Conservation (phyloP, 2,329 filamentous ascomycete genomes). For the Didymosphaeria variabile region DNA sequence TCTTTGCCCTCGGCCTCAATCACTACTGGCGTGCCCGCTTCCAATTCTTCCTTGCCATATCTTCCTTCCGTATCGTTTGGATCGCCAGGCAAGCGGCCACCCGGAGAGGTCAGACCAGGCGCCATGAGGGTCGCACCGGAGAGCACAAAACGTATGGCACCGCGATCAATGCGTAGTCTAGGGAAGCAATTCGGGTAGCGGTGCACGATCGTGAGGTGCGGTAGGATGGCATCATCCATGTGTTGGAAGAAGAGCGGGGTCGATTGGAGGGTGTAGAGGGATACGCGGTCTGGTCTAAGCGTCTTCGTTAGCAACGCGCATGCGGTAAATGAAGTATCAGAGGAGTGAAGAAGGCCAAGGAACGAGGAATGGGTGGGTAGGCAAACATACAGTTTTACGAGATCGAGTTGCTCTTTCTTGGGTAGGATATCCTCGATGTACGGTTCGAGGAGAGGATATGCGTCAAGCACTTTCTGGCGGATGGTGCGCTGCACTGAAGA, state of each 20-base stretch:
- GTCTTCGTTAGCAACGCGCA: slow-evolving; percentile 17
- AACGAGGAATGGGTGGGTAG: background rate
- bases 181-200: slow-evolving; percentile 86
- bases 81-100: slow-evolving; percentile 77
- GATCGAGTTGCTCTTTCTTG: slow-evolving; percentile 90
- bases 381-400: slow-evolving; percentile 77
- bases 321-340: background rate
- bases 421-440: slow-evolving; percentile 94
- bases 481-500: slow-evolving; percentile 91
- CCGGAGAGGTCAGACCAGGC: slow-evolving; percentile 84
- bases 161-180: slow-evolving; percentile 88
- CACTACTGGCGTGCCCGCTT: slow-evolving; percentile 84
- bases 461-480: slow-evolving; percentile 80
- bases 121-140: slow-evolving; percentile 96
- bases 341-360: background rate
- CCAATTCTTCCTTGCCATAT: slow-evolving; percentile 72
- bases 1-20: slow-evolving; percentile 93
- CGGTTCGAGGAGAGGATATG: slow-evolving; percentile 85
- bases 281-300: slow-evolving; percentile 79
- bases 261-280: slow-evolving; percentile 82
- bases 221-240: slow-evolving; percentile 77
- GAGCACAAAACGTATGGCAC: slow-evolving; percentile 95
- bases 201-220: slow-evolving; percentile 90
- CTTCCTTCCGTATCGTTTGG: slow-evolving; percentile 50
- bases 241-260: slow-evolving; percentile 93